Evolutionary conservation across 2,329 filamentous ascomycete species (phyloP).

Genomic region (Pyricularia pennisetigena): DNA sequence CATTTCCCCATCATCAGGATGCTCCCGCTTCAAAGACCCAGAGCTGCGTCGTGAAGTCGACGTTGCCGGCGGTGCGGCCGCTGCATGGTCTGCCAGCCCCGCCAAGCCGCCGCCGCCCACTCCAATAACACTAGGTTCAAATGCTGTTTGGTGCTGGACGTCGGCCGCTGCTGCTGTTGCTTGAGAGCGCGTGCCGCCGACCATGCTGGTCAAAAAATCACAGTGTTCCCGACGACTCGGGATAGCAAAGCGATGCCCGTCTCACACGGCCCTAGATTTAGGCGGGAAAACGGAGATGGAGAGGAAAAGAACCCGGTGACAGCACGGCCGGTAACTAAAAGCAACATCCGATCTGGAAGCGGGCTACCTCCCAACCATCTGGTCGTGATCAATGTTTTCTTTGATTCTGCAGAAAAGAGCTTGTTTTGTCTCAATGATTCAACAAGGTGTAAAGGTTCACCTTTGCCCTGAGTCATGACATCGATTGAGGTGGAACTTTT

Average conservation of each 20-base stretch:
- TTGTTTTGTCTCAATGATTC: not conserved
- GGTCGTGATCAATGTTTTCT: not conserved
- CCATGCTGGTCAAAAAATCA: not conserved
- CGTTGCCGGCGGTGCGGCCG: not conserved
- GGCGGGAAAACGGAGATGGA: not conserved
- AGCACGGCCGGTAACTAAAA: not conserved
- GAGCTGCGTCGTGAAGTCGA: not conserved
- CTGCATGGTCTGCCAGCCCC: conserved; percentile 2
- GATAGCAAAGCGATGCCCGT: not conserved
- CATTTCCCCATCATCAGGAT: not conserved
- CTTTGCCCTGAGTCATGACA: not conserved
- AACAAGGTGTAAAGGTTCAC: not conserved
- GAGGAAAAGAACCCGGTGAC: not conserved
- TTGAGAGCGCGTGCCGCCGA: not conserved
- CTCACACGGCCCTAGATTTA: not conserved
- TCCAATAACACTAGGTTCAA: not conserved
- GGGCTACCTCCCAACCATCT: not conserved
- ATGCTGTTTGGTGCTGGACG: not conserved
- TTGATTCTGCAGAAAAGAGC: not conserved
- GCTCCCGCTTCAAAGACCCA: conserved; percentile 1
- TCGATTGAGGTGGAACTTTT: not conserved
- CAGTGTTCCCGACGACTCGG: not conserved
- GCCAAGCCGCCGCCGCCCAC: not conserved
- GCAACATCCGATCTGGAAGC: no score
- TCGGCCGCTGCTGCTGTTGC: not conserved